Conservation (phyloP, 345 rosid species). For the Dipteronia sinensis region DNA sequence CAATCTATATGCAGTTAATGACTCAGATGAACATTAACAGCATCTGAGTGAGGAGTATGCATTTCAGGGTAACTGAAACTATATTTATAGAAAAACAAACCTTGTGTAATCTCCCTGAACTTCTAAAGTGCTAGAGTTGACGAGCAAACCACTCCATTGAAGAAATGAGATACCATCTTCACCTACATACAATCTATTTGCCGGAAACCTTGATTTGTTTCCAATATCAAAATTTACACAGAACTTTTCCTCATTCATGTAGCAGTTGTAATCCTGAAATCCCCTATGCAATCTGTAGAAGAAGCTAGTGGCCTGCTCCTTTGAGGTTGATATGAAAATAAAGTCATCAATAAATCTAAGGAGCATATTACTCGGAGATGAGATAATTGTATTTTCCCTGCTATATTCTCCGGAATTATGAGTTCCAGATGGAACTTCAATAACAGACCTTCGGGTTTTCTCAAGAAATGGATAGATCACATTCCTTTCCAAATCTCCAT, state of each 20-base stretch:
- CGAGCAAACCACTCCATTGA: slow-evolving; percentile 84
- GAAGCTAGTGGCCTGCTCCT: slow-evolving; percentile 58
- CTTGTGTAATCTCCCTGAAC: slow-evolving; percentile 85
- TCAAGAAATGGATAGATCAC: slow-evolving; percentile 66
- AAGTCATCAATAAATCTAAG: slow-evolving; percentile 81
- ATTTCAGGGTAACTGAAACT: neutral
- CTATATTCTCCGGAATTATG: neutral
- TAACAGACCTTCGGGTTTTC: slow-evolving; percentile 29
- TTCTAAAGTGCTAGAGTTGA: slow-evolving; percentile 67
- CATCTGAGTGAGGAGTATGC: neutral
- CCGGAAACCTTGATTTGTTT: slow-evolving; percentile 29
- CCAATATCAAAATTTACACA: slow-evolving; percentile 61
- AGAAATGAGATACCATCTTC: slow-evolving; percentile 57
- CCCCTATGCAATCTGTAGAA: slow-evolving; percentile 54
- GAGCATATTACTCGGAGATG: slow-evolving; percentile 43
- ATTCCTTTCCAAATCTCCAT: slow-evolving; percentile 72
- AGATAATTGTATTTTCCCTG: slow-evolving; percentile 24
- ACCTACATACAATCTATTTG: slow-evolving; percentile 50
- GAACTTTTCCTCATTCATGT: slow-evolving; percentile 73
- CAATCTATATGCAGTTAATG: neutral
- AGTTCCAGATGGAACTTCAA: slow-evolving; percentile 26
- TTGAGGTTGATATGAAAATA: slow-evolving; percentile 78
- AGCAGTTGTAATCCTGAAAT: slow-evolving; percentile 72
- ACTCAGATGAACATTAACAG: slow-evolving; percentile 1
- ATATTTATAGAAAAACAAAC: slow-evolving; percentile 36